Conservation (phyloP, 2,329 filamentous ascomycete genomes). For the Penicillium sp. region DNA sequence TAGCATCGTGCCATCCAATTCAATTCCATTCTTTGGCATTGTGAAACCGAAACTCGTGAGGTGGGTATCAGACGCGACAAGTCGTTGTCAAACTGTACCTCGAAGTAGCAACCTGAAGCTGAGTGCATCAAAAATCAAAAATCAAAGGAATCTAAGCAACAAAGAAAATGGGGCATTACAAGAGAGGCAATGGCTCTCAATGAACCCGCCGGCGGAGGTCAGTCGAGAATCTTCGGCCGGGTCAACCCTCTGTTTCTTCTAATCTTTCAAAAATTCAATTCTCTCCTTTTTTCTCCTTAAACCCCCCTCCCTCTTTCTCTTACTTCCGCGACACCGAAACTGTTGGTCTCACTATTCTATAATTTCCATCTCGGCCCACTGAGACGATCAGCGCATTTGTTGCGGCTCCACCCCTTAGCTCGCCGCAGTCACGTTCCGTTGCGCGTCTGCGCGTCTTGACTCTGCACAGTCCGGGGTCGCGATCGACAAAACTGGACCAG, state of each 20-base stretch:
- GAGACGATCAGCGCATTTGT: background rate
- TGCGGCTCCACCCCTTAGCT: constrained; percentile 17
- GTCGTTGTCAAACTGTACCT: background rate
- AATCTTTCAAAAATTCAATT: background rate
- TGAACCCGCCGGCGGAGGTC: background rate
- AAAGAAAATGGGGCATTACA: background rate
- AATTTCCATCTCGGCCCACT: too few relatives aligned
- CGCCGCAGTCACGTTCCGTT: constrained; percentile 27
- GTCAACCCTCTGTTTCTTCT: background rate
- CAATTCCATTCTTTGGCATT: constrained; percentile 8
- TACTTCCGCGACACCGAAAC: background rate
- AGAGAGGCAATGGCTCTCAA: background rate
- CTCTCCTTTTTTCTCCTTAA: background rate
- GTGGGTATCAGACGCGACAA: background rate
- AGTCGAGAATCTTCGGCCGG: background rate
- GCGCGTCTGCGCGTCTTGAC: constrained; percentile 31
- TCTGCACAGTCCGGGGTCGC: constrained; percentile 17
- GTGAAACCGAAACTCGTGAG: background rate
- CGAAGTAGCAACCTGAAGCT: background rate
- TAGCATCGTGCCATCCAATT: background rate
- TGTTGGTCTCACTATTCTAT: background rate
- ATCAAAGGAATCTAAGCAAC: background rate
- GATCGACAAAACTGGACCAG: constrained; percentile 13
- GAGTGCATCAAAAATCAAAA: too few relatives aligned
- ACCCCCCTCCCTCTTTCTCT: background rate